Base-by-base conservation (phyloP, 1,139 yeast genomes). In the Yamadazyma oceani region DNA sequence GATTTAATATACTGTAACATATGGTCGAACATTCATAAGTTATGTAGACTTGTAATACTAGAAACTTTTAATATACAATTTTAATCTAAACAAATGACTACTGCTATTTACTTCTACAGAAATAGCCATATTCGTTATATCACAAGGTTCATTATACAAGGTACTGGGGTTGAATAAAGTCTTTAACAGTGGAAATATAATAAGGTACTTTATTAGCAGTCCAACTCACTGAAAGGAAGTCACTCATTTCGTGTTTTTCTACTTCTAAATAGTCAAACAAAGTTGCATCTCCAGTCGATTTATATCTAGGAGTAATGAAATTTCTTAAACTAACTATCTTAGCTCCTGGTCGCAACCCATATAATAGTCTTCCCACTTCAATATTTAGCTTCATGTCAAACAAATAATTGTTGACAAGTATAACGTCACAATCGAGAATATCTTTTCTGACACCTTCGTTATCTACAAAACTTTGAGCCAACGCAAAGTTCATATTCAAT, bases 201-300 rank as follows among this genome's bases (percentile, higher is more conserved):
- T 85, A 88, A 8, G 80, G 82, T 2, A 92, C 94, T 34, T 89
- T 88, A 39, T 80, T 82, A 25, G 85, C 85, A 0, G 96, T 88
- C 97, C 97, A 89, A 41, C 95, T 85, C 12, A 89, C 96, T 22
- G 89, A 66, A 38, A 68, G 74, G 46, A 79, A 80, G 36, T 79
- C 78, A 32, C 80, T 79, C 64, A 87, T 82, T 40, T 77, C 80
- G 46, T 69, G 78, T 48, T 76, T 78, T 44, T 80, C 80, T 3
- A 87, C 90, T 29, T 69, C 64, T 40, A 88, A 67, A 50, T 81
- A 70, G 53, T 84, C 88, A 46, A 88, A 66, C 2, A 69, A 54
- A 10, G 87, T 77, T 36, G 75, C 69, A 24, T 78, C 85, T 4
- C 75, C 68, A 29, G 77, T 71, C 10, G 73, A 74, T 57, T 73